Conservation (phyloP, 75 land plant species). For the Larix kaempferi region DNA sequence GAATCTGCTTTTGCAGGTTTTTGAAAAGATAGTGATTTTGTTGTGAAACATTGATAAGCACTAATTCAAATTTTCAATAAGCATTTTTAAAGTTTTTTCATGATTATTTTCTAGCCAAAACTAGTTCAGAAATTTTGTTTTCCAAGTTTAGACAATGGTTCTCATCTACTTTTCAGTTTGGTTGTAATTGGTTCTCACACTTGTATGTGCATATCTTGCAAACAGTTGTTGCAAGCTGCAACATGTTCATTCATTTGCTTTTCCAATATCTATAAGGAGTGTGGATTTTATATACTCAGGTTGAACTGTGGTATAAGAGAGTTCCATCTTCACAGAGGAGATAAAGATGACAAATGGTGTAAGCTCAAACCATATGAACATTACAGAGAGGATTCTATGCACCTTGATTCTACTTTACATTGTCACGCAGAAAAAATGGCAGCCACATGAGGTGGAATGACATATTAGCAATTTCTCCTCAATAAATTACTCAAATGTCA, state of each 20-base stretch:
- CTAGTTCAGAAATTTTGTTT: neutral
- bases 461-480: neutral
- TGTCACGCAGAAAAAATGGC: conserved; percentile 1
- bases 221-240: neutral
- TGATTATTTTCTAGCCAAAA: neutral
- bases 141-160: neutral
- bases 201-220: neutral
- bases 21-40: neutral
- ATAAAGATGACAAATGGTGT: neutral
- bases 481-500: neutral
- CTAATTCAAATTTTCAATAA: neutral
- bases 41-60: neutral
- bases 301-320: neutral
- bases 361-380: neutral
- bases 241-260: neutral
- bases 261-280: conserved; percentile 4
- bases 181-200: conserved; percentile 3
- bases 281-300: neutral
- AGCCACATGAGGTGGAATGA: neutral
- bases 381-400: neutral
- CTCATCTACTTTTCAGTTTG: neutral
- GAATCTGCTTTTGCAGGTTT: too few relatives aligned
- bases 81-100: neutral
- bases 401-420: neutral
- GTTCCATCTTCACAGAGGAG: conserved; percentile 4